These are phyloP conservation scores for Fusarium nelsonii DNA, from an alignment of 2,329 filamentous ascomycete species.

Conservation along the genomic window DNA sequence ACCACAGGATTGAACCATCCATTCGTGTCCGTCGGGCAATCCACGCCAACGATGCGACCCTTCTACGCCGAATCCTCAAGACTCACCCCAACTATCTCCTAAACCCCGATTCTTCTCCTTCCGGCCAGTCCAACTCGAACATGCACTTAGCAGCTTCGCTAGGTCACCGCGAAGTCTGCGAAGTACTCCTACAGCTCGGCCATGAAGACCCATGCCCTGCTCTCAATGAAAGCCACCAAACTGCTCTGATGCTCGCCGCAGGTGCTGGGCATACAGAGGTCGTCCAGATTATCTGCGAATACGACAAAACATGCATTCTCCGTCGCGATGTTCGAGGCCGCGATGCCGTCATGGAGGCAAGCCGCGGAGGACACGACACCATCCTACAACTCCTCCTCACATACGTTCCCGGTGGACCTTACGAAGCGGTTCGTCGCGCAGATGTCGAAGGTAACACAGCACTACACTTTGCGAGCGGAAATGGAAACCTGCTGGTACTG, in stretches of 20 bases:
- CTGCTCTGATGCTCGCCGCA: slow-evolving; percentile 84
- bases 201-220: slow-evolving; percentile 81
- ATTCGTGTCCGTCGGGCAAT: slow-evolving; percentile 86
- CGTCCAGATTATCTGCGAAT: slow-evolving; percentile 76
- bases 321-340: slow-evolving; percentile 75
- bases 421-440: slow-evolving; percentile 65
- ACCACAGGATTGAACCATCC: slow-evolving; percentile 77
- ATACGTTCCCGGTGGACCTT: slow-evolving; percentile 67
- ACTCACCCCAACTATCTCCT: slow-evolving; percentile 78
- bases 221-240: slow-evolving; percentile 83
- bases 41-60: slow-evolving; percentile 75
- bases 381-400: slow-evolving; percentile 74
- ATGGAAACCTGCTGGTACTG: slow-evolving; percentile 82
- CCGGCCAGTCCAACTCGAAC: slow-evolving; percentile 81
- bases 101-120: slow-evolving; percentile 80
- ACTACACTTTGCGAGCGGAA: slow-evolving; percentile 86
- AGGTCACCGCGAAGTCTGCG: slow-evolving; percentile 76
- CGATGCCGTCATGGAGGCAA: slow-evolving; percentile 78
- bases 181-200: slow-evolving; percentile 76
- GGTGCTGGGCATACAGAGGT: slow-evolving; percentile 77
- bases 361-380: slow-evolving; percentile 71
- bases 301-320: slow-evolving; percentile 72
- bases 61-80: slow-evolving; percentile 81
- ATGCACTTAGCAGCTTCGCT: slow-evolving; percentile 83
- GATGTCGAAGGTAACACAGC: slow-evolving; percentile 87